phyloP scores from a whole-genome alignment of 345 rosid species.

The Mallotus nudiflorus region DNA sequence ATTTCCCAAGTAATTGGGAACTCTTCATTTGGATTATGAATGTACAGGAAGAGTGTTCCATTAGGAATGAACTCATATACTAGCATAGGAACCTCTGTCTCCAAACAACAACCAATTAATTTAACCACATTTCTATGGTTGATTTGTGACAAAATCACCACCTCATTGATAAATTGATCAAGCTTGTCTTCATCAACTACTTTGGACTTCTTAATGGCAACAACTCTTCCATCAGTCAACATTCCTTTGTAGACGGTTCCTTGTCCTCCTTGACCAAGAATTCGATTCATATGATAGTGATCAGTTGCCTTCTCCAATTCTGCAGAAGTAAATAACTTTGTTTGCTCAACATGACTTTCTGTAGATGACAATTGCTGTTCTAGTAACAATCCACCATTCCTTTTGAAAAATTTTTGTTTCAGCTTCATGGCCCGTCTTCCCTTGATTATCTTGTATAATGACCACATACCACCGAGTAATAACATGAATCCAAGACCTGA shows the following conservation, averaged over 20 bases:
- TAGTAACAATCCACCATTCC: conserved; percentile 14
- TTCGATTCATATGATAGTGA: conserved; percentile 1
- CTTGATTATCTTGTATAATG: neutral
- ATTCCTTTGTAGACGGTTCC: conserved; percentile 16
- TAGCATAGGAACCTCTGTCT: conserved; percentile 4
- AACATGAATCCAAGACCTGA: conserved; percentile 6
- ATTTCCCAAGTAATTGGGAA: conserved; percentile 1
- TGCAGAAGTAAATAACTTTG: conserved; percentile 8
- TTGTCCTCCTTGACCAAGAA: conserved; percentile 15
- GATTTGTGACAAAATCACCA: conserved; percentile 5
- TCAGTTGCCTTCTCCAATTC: conserved; percentile 20
- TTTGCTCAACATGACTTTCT: conserved; percentile 4
- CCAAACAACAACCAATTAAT: conserved; percentile 3
- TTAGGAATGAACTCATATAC: conserved; percentile 4
- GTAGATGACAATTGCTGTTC: conserved; percentile 1
- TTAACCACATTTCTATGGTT: conserved; percentile 10
- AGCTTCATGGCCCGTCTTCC: neutral
- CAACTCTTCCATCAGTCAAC: conserved; percentile 10
- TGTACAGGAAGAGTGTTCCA: neutral
- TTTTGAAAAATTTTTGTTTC: conserved; percentile 2
- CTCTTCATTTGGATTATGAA: neutral
- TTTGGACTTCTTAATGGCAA: conserved; percentile 3
- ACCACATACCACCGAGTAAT: neutral
- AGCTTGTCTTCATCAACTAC: conserved; percentile 6
- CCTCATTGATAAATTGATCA: conserved; percentile 5